Evolutionary conservation across 352 stramenopile genomes (phyloP).

Genomic region (Globisporangium spinosum): DNA sequence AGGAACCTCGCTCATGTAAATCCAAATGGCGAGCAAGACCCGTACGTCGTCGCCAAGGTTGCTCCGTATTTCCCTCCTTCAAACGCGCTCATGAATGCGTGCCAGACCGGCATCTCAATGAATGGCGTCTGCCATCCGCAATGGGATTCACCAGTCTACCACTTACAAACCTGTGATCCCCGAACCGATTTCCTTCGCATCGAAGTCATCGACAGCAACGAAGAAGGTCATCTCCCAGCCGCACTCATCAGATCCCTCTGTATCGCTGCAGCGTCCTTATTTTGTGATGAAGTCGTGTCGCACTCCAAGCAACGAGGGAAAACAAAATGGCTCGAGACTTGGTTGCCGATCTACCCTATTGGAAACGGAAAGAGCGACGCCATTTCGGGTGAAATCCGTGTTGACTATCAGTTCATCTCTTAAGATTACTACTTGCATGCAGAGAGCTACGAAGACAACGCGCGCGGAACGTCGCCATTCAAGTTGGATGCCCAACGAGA

Average conservation of each 20-base stretch:
- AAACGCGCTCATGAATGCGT: constrained; percentile 11
- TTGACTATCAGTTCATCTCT: constrained; percentile 51
- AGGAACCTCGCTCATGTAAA: constrained; percentile 49
- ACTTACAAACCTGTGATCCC: constrained; percentile 27
- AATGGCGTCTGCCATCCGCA: constrained; percentile 46
- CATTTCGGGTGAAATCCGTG: constrained; percentile 32
- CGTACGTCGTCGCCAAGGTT: constrained; percentile 34
- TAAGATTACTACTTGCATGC: constrained; percentile 25
- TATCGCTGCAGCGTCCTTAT: constrained; percentile 29
- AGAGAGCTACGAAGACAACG: constrained; percentile 8
- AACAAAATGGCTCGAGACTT: constrained; percentile 41
- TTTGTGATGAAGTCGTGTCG: constrained; percentile 17
- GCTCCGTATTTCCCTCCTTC: constrained; percentile 16
- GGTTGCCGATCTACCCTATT: constrained; percentile 37
- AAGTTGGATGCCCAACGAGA: background rate
- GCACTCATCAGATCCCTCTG: constrained; percentile 35
- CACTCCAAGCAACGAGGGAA: constrained; percentile 6
- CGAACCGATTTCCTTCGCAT: constrained; percentile 35
- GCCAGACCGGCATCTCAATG: constrained; percentile 43
- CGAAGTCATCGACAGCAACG: constrained; percentile 49
- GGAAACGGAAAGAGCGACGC: constrained; percentile 7
- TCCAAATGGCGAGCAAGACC: constrained; percentile 47
- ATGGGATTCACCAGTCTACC: constrained; percentile 44
- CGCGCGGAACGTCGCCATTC: constrained; percentile 2
- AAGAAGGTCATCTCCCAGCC: constrained; percentile 51